Percentiles rank a stretch among this genome's conserved stretches.
phyloP scores from a whole-genome alignment of 345 rosid species.

The Populus davidiana region DNA sequence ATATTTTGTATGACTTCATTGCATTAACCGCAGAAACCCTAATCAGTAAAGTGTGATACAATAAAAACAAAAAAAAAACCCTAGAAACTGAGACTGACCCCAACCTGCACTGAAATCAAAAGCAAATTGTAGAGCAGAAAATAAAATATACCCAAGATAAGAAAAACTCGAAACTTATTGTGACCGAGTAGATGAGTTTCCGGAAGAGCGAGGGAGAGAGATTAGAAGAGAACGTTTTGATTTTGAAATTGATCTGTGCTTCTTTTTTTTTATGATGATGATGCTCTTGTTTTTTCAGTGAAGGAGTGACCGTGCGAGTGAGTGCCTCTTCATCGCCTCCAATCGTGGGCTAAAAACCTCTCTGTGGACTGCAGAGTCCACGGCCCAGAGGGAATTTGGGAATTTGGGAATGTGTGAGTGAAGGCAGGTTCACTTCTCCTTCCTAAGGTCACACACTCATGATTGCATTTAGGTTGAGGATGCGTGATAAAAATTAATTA shows the following conservation, averaged over 20 bases:
- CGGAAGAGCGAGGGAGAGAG: background rate
- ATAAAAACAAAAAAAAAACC: background rate
- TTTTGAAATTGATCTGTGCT: background rate
- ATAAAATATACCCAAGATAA: background rate
- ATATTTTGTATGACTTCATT: background rate
- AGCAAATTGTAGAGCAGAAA: background rate
- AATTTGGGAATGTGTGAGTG: background rate
- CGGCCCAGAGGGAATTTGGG: background rate
- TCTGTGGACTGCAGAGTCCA: background rate
- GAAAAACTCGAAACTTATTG: background rate
- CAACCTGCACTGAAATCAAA: background rate
- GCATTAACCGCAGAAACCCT: constrained; percentile 3
- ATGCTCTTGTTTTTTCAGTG: too few species aligned
- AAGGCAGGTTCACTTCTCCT: too few species aligned
- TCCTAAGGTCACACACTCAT: too few species aligned
- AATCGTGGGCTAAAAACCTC: background rate
- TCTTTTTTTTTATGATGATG: background rate
- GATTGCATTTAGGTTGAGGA: too few species aligned
- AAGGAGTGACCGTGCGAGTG: too few species aligned
- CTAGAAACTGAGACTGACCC: background rate
- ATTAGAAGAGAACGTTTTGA: background rate
- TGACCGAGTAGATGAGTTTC: too few species aligned
- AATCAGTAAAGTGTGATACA: background rate
- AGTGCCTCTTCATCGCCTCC: background rate
- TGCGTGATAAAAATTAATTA: too few species aligned